Evolutionary conservation across 2,329 filamentous ascomycete species (phyloP).

Genomic region (Coniochaeta hoffmannii): DNA sequence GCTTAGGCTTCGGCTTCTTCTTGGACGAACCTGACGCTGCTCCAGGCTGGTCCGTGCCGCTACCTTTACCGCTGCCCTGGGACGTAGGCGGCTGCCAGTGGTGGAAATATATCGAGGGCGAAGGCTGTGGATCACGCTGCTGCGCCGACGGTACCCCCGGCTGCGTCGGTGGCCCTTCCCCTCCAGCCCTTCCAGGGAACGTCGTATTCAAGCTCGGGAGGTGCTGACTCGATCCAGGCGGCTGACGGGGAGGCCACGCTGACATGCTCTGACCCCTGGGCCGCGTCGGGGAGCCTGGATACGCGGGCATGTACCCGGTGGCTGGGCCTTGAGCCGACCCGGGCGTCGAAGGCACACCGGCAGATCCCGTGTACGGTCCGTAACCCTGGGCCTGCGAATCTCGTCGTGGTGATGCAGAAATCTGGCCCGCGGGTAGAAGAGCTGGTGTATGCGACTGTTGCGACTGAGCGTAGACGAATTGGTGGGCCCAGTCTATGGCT

Average conservation of each 20-base stretch:
- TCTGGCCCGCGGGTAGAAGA: conserved; percentile 35
- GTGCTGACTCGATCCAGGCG: conserved; percentile 23
- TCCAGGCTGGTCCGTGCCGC: conserved; percentile 56
- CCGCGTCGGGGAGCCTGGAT: conserved; percentile 43
- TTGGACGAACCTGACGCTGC: conserved; percentile 69
- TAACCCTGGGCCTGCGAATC: conserved; percentile 40
- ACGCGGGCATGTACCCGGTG: conserved; percentile 31
- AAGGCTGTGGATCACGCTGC: conserved; percentile 57
- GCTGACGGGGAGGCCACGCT: conserved; percentile 24
- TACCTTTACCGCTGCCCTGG: conserved; percentile 36
- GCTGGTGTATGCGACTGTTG: conserved; percentile 43
- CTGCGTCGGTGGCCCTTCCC: conserved; percentile 36
- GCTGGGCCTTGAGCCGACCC: conserved; percentile 31
- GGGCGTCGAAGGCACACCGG: conserved; percentile 33
- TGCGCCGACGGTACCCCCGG: conserved; percentile 43
- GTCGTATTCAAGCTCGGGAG: conserved; percentile 39
- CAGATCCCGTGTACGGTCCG: conserved; percentile 31
- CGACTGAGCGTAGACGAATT: conserved; percentile 47
- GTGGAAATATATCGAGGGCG: conserved; percentile 79
- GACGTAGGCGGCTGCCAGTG: conserved; percentile 81
- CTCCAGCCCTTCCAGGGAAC: conserved; percentile 25
- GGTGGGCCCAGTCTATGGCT: conserved; percentile 61
- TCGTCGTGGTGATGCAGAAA: conserved; percentile 37
- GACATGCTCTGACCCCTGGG: conserved; percentile 42
- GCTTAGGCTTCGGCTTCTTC: conserved; percentile 39